Conservation (phyloP, 257 asterid species). For the Ilex asprella region DNA sequence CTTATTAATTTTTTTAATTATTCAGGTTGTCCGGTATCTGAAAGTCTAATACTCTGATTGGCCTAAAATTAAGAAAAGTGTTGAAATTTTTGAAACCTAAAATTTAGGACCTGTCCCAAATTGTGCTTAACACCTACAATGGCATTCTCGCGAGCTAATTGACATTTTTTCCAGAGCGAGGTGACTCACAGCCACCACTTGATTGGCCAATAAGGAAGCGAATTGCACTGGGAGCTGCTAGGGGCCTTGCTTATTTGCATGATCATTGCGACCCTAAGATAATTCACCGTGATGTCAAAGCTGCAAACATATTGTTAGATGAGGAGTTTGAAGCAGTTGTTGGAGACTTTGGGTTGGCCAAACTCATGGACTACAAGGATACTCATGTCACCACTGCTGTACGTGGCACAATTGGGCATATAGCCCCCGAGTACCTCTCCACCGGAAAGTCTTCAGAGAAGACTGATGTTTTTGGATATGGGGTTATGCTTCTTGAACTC, state of each 20-base stretch:
- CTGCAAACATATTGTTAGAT: conserved; percentile 76
- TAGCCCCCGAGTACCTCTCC: conserved; percentile 60
- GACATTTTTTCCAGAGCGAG: conserved; percentile 42
- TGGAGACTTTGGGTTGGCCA: conserved; percentile 91
- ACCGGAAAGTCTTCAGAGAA: conserved; percentile 47
- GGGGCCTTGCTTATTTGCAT: conserved; percentile 91
- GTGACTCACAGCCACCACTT: conserved; percentile 62
- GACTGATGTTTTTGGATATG: conserved; percentile 44
- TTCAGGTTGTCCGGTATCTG: too few relatives aligned
- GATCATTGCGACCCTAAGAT: conserved; percentile 90
- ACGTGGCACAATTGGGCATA: conserved; percentile 69
- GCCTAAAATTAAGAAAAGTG: too few relatives aligned
- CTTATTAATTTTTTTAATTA: too few relatives aligned
- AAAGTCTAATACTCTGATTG: too few relatives aligned
- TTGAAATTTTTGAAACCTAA: too few relatives aligned
- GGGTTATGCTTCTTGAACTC: conserved; percentile 49
- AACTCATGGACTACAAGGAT: conserved; percentile 93
- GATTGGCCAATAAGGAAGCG: conserved; percentile 73
- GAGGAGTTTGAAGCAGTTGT: conserved; percentile 95
- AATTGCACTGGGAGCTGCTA: conserved; percentile 81
- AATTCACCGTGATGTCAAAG: conserved; percentile 89
- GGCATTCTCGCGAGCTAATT: conserved; percentile 2
- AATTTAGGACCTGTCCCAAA: too few relatives aligned
- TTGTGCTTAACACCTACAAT: too few relatives aligned
- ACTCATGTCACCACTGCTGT: conserved; percentile 89